phyloP scores from a whole-genome alignment of 129 eudicot species.

The Logfia minima region DNA sequence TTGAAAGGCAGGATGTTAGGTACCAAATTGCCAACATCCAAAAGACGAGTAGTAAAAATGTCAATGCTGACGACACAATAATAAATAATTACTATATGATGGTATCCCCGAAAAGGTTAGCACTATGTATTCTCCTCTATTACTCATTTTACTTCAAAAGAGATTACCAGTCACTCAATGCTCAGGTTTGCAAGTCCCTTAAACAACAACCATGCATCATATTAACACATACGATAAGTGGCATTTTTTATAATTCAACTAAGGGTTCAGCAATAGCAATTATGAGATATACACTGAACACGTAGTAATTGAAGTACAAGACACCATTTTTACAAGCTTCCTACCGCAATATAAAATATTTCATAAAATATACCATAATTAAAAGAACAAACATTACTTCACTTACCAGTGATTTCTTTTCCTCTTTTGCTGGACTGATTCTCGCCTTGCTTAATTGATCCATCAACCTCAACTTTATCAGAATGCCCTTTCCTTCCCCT shows the following conservation, averaged over 20 bases:
- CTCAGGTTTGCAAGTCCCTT: slow-evolving; percentile 13
- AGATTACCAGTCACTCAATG: slow-evolving; percentile 6
- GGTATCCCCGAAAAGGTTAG: neutral
- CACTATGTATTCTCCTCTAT: neutral
- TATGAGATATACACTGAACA: neutral
- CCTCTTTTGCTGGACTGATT: slow-evolving; percentile 58
- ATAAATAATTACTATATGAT: neutral
- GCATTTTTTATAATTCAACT: neutral
- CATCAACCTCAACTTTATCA: slow-evolving; percentile 45
- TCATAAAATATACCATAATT: slow-evolving; percentile 17
- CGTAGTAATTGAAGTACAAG: neutral
- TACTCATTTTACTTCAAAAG: neutral
- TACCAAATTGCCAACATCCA: neutral
- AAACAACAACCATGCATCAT: slow-evolving; percentile 5
- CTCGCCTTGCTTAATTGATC: slow-evolving; percentile 50
- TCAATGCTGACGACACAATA: neutral
- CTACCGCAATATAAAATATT: neutral
- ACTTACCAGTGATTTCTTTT: slow-evolving; percentile 67
- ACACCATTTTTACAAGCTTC: slow-evolving; percentile 8
- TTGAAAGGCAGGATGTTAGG: neutral
- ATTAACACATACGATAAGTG: neutral
- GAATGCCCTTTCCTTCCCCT: slow-evolving; percentile 55
- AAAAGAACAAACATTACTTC: slow-evolving; percentile 13
- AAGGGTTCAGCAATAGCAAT: neutral
- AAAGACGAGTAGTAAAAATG: neutral